Evolutionary conservation across 108 stramenopile species (phyloP), one percentile per base, ranked within the genome.

Genomic region (Nannochloropsis gaditana): DNA sequence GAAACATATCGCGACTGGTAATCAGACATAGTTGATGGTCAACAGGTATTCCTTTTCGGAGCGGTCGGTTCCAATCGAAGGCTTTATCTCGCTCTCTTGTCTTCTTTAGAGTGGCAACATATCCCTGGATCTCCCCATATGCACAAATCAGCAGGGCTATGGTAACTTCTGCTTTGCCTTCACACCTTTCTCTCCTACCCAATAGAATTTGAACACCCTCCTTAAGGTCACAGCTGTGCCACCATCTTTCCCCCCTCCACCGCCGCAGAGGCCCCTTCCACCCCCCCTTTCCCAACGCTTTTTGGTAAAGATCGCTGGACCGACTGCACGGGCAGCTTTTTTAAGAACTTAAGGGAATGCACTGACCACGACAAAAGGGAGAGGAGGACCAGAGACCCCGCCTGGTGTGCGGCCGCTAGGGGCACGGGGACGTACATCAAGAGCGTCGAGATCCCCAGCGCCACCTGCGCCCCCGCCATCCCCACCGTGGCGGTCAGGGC

Each of bases 351-450:
- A 45, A 92, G 44, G 10, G 90, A 45, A 79, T 92, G 92, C 73
- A 59, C 43, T 31, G 82, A 15, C 81, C 87, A 96, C n/a, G 97
- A 73, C 45, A 93, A 94, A 83, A 92, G 91, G 11, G 96, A 90
- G 82, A 97, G 93, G 21, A 99, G 92, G 21, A 93, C 95, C 79
- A 99, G 88, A 81, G 96, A 95, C 47, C 99, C 99, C 19, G 95
- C 87, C 86, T 99, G 99, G 92, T 99, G 99, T 43, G 93, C 92
- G 9, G 97, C 96, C 15, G 97, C 99, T 19, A 99, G 91, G 31
- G 90, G 85, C 11, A 98, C 86, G 2, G 99, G 99, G 21, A 98
- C 98, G 88, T 97, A 97, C 83, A 92, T 90, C 88, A 99, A 90
- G 80, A 99, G 90, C 45, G 99, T 98, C 3, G 93, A 92, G 82